Percentiles rank a stretch among this genome's conserved stretches.
Evolutionary conservation across 179 eudicot species (phyloP).

Genomic region (Beta macrorhiza): DNA sequence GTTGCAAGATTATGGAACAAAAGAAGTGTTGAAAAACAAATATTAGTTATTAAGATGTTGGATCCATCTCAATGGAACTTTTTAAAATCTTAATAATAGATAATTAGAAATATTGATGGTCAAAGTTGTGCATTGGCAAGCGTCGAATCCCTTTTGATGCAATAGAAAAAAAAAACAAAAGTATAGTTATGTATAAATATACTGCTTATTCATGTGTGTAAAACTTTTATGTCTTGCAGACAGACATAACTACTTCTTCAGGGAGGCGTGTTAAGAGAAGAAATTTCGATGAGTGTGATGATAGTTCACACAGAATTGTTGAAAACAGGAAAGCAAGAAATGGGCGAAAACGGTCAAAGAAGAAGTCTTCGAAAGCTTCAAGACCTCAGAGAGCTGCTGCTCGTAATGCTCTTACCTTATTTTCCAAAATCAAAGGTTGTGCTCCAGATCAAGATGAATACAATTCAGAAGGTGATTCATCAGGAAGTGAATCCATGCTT

Average conservation of each 20-base stretch:
- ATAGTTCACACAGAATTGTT: conserved; percentile 35
- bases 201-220: not conserved
- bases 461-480: conserved; percentile 45
- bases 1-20: no score
- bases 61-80: no score
- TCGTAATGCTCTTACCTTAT: conserved; percentile 79
- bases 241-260: conserved; percentile 76
- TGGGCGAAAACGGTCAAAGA: conserved; percentile 48
- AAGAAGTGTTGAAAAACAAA: no score
- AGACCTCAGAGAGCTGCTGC: conserved; percentile 96
- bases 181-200: not conserved
- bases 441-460: conserved; percentile 57
- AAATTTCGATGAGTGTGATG: conserved; percentile 71
- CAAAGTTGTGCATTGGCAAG: no score
- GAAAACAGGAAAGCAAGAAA: conserved; percentile 47
- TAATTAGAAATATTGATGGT: no score
- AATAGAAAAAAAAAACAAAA: no score
- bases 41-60: no score
- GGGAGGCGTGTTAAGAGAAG: conserved; percentile 97
- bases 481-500: conserved; percentile 69
- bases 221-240: conserved; percentile 37
- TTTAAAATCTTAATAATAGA: no score
- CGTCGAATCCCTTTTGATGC: no score
- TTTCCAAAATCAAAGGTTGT: conserved; percentile 71
- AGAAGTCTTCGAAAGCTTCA: conserved; percentile 58